Percentiles rank a stretch among this genome's conserved stretches.
Evolutionary conservation across 345 rosid species (phyloP).

Genomic region (Eucalyptus cladocalyx): DNA sequence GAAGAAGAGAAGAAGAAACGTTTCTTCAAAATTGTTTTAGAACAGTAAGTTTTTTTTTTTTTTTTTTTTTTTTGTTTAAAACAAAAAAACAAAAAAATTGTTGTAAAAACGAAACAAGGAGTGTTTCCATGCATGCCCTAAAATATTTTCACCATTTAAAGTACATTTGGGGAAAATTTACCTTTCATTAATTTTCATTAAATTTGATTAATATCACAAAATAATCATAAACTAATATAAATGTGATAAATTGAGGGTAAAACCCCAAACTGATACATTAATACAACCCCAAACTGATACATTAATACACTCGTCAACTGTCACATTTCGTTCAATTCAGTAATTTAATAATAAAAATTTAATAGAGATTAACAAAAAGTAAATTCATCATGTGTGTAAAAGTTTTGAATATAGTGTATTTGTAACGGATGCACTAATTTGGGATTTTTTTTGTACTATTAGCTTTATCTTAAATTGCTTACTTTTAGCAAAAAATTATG

Average conservation of each 20-base stretch:
- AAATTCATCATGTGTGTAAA: fast-evolving
- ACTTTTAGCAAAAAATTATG: background rate
- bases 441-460: fast-evolving
- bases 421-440: fast-evolving
- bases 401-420: too few relatives aligned
- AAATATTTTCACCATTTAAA: background rate
- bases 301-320: fast-evolving
- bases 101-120: too few relatives aligned
- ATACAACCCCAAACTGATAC: fast-evolving
- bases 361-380: fast-evolving
- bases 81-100: too few relatives aligned
- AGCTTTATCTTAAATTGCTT: background rate
- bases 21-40: too few relatives aligned
- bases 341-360: too few relatives aligned
- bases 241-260: fast-evolving
- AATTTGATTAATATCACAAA: fast-evolving
- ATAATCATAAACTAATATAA: too few relatives aligned
- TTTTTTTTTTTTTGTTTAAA: too few relatives aligned
- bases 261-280: fast-evolving
- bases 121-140: too few relatives aligned
- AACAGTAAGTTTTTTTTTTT: too few relatives aligned
- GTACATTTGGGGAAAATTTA: too few relatives aligned
- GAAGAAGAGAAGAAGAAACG: too few relatives aligned
- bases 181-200: fast-evolving
- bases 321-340: fast-evolving